These are phyloP conservation scores for Globisporangium cylindrosporum DNA, from an alignment of 352 stramenopile genomes.

Conservation along the genomic window DNA sequence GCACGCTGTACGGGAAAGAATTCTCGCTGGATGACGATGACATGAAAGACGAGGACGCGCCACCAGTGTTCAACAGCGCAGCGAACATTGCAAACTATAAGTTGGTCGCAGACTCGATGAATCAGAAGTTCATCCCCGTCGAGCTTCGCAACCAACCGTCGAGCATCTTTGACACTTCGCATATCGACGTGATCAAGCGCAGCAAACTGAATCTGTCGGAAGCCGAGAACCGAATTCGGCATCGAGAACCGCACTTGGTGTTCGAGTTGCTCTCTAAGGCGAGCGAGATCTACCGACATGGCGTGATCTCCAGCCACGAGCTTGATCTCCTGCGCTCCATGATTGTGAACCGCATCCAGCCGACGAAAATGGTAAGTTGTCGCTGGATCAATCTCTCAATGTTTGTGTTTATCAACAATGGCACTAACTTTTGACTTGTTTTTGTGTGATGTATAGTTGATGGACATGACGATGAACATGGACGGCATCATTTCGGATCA, in stretches of 20 bases:
- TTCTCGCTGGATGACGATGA: slow-evolving; percentile 51
- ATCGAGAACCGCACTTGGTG: slow-evolving; percentile 78
- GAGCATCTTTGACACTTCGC: slow-evolving; percentile 63
- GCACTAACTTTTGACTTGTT: not conserved
- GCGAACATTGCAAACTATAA: slow-evolving; percentile 63
- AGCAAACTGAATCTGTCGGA: slow-evolving; percentile 79
- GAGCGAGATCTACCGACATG: slow-evolving; percentile 79
- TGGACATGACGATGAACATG: slow-evolving; percentile 84
- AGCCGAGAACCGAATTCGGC: slow-evolving; percentile 79
- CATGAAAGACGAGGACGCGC: slow-evolving; percentile 47
- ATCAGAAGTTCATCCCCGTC: slow-evolving; percentile 71
- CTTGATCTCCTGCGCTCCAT: slow-evolving; percentile 72
- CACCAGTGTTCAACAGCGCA: slow-evolving; percentile 50
- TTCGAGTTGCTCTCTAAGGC: slow-evolving; percentile 82
- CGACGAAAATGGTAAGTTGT: slow-evolving; percentile 69
- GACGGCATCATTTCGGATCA: slow-evolving; percentile 84
- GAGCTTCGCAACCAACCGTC: slow-evolving; percentile 57
- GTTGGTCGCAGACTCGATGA: slow-evolving; percentile 81
- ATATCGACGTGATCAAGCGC: slow-evolving; percentile 81
- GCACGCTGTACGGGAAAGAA: slow-evolving; percentile 80
- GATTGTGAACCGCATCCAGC: slow-evolving; percentile 78
- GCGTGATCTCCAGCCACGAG: slow-evolving; percentile 78
- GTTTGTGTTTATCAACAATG: not conserved
- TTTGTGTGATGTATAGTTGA: slow-evolving; percentile 36
- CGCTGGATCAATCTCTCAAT: not conserved